Conservation (phyloP, 768 basidiomycete genomes). For the Xerocomus potaroensis region DNA sequence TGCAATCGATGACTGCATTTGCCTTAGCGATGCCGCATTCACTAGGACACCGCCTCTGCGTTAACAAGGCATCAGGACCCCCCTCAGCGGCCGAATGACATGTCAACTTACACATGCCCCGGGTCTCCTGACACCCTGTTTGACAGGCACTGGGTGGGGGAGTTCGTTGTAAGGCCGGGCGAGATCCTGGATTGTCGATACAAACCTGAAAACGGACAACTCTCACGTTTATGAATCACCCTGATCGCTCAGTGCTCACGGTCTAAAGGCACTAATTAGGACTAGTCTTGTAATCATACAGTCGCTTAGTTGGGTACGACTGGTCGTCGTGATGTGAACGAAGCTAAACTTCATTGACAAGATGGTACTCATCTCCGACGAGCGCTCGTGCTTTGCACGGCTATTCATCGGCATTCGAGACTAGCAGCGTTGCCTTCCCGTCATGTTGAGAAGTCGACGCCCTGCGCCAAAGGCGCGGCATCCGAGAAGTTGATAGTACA, state of each 20-base stretch:
- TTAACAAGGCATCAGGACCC: constrained; percentile 28
- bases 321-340: constrained; percentile 24
- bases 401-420: constrained; percentile 1
- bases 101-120: constrained; percentile 33
- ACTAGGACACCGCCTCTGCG: constrained; percentile 30
- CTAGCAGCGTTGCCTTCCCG: constrained; percentile 4
- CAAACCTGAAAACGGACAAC: constrained; percentile 18
- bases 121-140: constrained; percentile 31
- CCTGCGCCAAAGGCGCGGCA: constrained; percentile 87
- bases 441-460: constrained; percentile 72
- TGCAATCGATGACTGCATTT: constrained; percentile 23
- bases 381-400: constrained; percentile 5
- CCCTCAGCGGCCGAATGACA: constrained; percentile 27
- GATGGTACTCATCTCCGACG: constrained; percentile 9
- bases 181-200: constrained; percentile 32
- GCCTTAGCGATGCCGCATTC: constrained; percentile 37
- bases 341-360: constrained; percentile 18
- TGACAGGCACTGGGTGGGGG: constrained; percentile 26
- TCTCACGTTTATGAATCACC: constrained; percentile 36
- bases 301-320: constrained; percentile 9
- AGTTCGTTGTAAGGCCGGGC: constrained; percentile 17
- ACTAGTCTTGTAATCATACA: constrained; percentile 24
- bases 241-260: constrained; percentile 33
- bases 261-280: constrained; percentile 13
- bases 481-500: constrained; percentile 94